Base-by-base conservation (phyloP, 352 stramenopile genomes). In the Phytophthora vignae region DNA sequence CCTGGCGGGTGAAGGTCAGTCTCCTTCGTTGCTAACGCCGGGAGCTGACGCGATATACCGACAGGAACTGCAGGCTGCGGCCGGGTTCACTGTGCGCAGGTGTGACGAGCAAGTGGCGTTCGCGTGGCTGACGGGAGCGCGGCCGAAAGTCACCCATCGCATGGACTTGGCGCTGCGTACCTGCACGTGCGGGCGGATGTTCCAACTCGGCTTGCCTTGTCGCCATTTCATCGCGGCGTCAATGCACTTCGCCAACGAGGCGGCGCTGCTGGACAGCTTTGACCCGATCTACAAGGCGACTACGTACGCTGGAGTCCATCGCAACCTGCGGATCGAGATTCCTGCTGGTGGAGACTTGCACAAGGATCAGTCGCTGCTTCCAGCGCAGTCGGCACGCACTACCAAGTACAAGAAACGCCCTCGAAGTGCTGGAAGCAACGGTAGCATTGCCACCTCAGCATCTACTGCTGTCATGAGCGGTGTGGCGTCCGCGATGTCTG, bases 321-420 rank as follows among this genome's bases (percentile, higher is more conserved):
- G 82, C 38, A 91, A 80, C 60, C 60, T 92, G 58, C 84, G 87
- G 52, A 91, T 95, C 38, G 87, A 95, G 70, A 95, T 95, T 48
- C 87, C 87, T 17, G 77, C 82, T 0, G 87, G 83, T 1, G 84
- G 85, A 49, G 87, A 95, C 29, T 64, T 95, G 33, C 77, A 79
- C 58, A 95, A 95, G 69, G 87, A 95, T 67, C 58, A 79, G 40
- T 83, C 84, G 9, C 76, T 95, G 33, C 71, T 86, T 19, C 85
- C 87, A 29, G 85, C 84, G 1, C 53, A 81, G 4, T 81, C 77
- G 15, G 33, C 81, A 48, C 85, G 86, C 49, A 77, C 74, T 11
- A 67, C 61, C 40, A 93, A 91, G 77, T 77, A 83, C 74, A 89
- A 88, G 72, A 92, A 91, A 67, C 83, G 84, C 9, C 70, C 72